phyloP scores from a whole-genome alignment of 2,329 filamentous ascomycete genomes.

The Stemphylium beticola region DNA sequence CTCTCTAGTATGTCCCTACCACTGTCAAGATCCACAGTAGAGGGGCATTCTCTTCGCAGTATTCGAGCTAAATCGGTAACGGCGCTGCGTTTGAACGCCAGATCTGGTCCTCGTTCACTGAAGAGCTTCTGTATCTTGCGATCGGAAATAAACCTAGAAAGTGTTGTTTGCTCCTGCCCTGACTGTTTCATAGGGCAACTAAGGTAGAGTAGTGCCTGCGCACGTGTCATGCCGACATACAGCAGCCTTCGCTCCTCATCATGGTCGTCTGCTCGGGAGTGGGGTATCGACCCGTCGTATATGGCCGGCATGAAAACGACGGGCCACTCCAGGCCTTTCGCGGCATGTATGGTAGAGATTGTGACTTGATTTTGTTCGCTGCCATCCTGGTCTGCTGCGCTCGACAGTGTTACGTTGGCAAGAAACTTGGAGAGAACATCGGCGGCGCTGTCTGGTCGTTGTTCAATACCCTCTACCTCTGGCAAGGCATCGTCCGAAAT shows the following conservation, averaged over 20 bases:
- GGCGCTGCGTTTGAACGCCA: slow-evolving; percentile 65
- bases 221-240: slow-evolving; percentile 96
- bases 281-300: slow-evolving; percentile 89
- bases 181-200: slow-evolving; percentile 77
- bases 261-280: slow-evolving; percentile 81
- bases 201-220: slow-evolving; percentile 83
- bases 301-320: slow-evolving; percentile 90
- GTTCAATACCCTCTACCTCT: slow-evolving; percentile 72
- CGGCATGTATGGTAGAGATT: slow-evolving; percentile 94
- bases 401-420: slow-evolving; percentile 84
- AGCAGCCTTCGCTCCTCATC: slow-evolving; percentile 88
- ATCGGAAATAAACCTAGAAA: slow-evolving; percentile 75
- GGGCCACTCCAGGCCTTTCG: slow-evolving; percentile 96
- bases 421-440: slow-evolving; percentile 80
- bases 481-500: slow-evolving; percentile 62
- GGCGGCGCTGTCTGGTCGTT: slow-evolving; percentile 60
- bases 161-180: slow-evolving; percentile 64
- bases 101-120: slow-evolving; percentile 67
- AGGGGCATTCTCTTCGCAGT: slow-evolving; percentile 67
- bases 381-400: slow-evolving; percentile 66
- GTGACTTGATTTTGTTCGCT: slow-evolving; percentile 71
- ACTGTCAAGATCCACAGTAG: slow-evolving; percentile 45
- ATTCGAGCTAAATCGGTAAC: slow-evolving; percentile 74
- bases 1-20: slow-evolving; percentile 35
- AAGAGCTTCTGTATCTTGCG: slow-evolving; percentile 60